Percentiles rank a stretch among this genome's conserved stretches.
Evolutionary conservation across 1,284 basidiomycete species (phyloP).

Genomic region (Boletus mariae): DNA sequence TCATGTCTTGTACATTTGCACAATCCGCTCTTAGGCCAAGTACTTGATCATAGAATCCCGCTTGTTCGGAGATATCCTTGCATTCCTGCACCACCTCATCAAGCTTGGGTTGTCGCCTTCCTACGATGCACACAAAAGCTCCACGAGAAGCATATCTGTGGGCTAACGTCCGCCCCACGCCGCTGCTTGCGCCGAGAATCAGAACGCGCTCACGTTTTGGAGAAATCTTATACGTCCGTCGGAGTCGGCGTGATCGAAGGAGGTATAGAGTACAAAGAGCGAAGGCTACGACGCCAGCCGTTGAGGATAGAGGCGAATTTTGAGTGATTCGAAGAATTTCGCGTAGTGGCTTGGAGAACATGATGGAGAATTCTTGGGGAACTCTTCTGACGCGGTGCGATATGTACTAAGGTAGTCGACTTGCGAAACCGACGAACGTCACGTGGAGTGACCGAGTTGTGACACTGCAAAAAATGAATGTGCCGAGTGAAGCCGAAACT

Average conservation of each 20-base stretch:
- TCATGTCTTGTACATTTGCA: slow-evolving; percentile 63
- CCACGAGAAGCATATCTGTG: slow-evolving; percentile 71
- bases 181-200: slow-evolving; percentile 78
- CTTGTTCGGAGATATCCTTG: slow-evolving; percentile 21
- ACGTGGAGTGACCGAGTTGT: too few relatives aligned
- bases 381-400: too few relatives aligned
- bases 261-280: slow-evolving; percentile 20
- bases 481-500: too few relatives aligned
- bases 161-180: slow-evolving; percentile 78
- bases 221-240: slow-evolving; percentile 15
- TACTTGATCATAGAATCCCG: slow-evolving; percentile 30
- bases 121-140: slow-evolving; percentile 75
- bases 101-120: slow-evolving; percentile 58
- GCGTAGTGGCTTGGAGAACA: slow-evolving; percentile 13
- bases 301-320: slow-evolving; percentile 8
- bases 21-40: slow-evolving; percentile 61
- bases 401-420: too few relatives aligned
- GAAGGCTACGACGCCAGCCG: slow-evolving; percentile 8
- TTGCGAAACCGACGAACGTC: too few relatives aligned
- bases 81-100: slow-evolving; percentile 65
- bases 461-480: too few relatives aligned
- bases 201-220: slow-evolving; percentile 61
- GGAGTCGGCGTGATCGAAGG: slow-evolving; percentile 7
- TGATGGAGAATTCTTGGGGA: not conserved
- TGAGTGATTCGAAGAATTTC: slow-evolving; percentile 5